These are phyloP conservation scores for Fusarium beomiforme DNA, from an alignment of 2,329 filamentous ascomycete genomes.

Conservation along the genomic window DNA sequence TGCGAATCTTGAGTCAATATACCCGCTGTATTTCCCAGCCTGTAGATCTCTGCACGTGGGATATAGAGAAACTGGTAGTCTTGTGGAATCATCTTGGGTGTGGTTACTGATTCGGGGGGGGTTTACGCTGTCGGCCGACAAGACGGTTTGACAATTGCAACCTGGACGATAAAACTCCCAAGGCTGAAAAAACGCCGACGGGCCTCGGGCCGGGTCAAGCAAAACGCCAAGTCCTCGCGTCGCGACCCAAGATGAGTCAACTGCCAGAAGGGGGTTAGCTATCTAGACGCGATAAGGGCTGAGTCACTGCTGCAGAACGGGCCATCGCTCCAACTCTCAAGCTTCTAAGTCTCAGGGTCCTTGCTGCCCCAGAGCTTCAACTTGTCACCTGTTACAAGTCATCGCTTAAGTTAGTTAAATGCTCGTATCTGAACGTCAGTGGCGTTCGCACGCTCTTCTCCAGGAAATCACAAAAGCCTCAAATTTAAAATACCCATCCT, in stretches of 20 bases:
- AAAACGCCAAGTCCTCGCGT: slow-evolving; percentile 2
- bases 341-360: not conserved
- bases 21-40: not conserved
- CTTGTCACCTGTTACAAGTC: not conserved
- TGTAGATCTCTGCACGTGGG: not conserved
- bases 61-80: too few relatives aligned
- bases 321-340: not conserved
- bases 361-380: not conserved
- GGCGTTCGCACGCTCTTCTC: not conserved
- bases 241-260: not conserved
- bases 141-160: not conserved
- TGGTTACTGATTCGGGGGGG: too few relatives aligned
- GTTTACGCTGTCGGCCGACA: not conserved
- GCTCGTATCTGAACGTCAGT: not conserved
- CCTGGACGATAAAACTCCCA: not conserved
- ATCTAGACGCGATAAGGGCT: not conserved
- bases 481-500: slow-evolving; percentile 9
- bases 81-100: not conserved
- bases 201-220: not conserved
- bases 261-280: slow-evolving; percentile 13
- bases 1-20: too few relatives aligned
- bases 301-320: slow-evolving; percentile 8
- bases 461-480: not conserved
- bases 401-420: too few relatives aligned
- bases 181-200: not conserved